These are phyloP conservation scores for Corchorus capsularis DNA, from an alignment of 345 rosid species.

Conservation along the genomic window DNA sequence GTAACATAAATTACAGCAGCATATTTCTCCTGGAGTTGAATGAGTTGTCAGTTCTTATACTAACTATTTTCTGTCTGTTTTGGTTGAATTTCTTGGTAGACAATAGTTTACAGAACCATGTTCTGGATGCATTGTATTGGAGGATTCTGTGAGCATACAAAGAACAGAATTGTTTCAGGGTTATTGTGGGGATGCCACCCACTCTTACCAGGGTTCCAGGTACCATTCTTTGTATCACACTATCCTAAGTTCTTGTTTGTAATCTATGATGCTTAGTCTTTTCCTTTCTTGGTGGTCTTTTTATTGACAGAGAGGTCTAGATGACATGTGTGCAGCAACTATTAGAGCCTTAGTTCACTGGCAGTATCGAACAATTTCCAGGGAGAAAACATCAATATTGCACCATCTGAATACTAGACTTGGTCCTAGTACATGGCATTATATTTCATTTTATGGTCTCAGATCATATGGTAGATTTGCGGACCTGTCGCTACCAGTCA, in stretches of 20 bases:
- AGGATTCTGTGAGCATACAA: conserved; percentile 75
- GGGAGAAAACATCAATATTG: conserved; percentile 74
- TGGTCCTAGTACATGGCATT: conserved; percentile 66
- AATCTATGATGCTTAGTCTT: not conserved
- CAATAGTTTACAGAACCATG: conserved; percentile 74
- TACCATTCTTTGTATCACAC: conserved; percentile 17
- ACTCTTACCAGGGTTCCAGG: conserved; percentile 97
- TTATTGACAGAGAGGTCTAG: conserved; percentile 72
- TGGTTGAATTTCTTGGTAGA: conserved; percentile 45
- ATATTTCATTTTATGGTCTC: conserved; percentile 85
- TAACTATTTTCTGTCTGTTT: conserved; percentile 11
- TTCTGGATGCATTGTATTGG: conserved; percentile 66
- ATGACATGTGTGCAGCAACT: conserved; percentile 91
- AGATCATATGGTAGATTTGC: conserved; percentile 74
- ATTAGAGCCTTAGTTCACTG: conserved; percentile 94
- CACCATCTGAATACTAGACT: conserved; percentile 53
- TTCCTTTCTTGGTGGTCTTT: too few species aligned
- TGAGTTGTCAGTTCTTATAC: conserved; percentile 3
- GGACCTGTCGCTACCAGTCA: conserved; percentile 85
- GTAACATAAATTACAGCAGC: conserved; percentile 33
- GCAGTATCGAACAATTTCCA: conserved; percentile 87
- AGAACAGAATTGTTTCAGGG: conserved; percentile 67
- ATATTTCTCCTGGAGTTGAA: not conserved
- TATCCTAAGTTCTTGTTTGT: not conserved
- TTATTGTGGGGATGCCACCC: conserved; percentile 78